Evolutionary conservation across 2,329 filamentous ascomycete genomes (phyloP).

Genomic region (Dothideomycetes sp.): DNA sequence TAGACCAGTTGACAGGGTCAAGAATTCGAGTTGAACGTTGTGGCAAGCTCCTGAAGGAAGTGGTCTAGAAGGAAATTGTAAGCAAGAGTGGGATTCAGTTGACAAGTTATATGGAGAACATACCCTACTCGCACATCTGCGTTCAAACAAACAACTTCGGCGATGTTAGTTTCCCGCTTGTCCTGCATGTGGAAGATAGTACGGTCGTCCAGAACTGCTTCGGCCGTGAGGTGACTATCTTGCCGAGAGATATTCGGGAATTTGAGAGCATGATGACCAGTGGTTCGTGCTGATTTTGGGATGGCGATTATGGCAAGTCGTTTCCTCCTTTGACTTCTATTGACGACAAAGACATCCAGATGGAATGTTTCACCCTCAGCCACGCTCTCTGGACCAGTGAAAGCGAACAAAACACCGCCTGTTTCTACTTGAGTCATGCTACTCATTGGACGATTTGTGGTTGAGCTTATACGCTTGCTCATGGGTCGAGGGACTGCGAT

Average conservation of each 20-base stretch:
- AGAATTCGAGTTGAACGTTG: constrained; percentile 60
- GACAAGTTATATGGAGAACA: too few species aligned
- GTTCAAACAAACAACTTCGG: constrained; percentile 62
- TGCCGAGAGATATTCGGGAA: constrained; percentile 1
- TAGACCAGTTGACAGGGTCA: constrained; percentile 57
- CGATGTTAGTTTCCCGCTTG: constrained; percentile 39
- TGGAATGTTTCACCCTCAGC: constrained; percentile 58
- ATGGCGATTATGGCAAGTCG: constrained; percentile 62
- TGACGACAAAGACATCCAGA: constrained; percentile 68
- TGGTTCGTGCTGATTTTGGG: constrained; percentile 51
- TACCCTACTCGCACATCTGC: constrained; percentile 63
- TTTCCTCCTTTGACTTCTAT: constrained; percentile 51
- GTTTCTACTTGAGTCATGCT: constrained; percentile 5
- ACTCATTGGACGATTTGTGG: constrained; percentile 2
- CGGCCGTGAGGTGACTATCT: constrained; percentile 30
- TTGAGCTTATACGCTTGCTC: constrained; percentile 10
- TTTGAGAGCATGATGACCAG: constrained; percentile 19
- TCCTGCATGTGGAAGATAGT: constrained; percentile 7
- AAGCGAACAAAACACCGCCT: constrained; percentile 61
- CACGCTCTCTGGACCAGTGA: constrained; percentile 53
- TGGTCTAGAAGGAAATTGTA: constrained; percentile 35
- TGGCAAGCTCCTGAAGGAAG: constrained; percentile 63
- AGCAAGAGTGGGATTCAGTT: neutral
- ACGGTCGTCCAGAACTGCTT: constrained; percentile 13
- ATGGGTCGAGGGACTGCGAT: neutral